These are phyloP conservation scores for Lentinula aciculospora DNA, from an alignment of 768 basidiomycete genomes.

Conservation along the genomic window DNA sequence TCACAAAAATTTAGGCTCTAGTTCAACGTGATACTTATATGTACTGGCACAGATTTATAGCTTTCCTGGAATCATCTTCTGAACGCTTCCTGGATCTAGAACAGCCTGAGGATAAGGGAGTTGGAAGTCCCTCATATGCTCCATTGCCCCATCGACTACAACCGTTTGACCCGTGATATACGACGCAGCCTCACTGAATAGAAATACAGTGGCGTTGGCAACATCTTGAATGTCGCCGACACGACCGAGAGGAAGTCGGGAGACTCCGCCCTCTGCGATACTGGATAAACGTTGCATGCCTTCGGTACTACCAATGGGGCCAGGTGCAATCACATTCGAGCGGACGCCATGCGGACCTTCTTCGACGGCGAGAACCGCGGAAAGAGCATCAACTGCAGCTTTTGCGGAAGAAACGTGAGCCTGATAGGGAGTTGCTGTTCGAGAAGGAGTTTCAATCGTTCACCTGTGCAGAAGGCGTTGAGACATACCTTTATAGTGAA, in stretches of 20 bases:
- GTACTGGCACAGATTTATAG: conserved; percentile 13
- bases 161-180: conserved; percentile 77
- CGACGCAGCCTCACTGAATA: conserved; percentile 76
- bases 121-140: conserved; percentile 41
- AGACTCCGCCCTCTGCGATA: background rate
- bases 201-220: conserved; percentile 67
- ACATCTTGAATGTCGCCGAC: conserved; percentile 56
- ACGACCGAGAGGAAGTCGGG: conserved; percentile 40
- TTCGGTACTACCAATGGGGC: conserved; percentile 78
- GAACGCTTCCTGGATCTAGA: conserved; percentile 51
- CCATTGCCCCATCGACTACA: conserved; percentile 60
- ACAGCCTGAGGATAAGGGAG: conserved; percentile 63
- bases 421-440: conserved; percentile 66
- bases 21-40: too few relatives aligned
- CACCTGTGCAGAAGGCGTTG: background rate
- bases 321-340: conserved; percentile 81
- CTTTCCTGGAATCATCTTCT: conserved; percentile 46
- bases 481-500: conserved; percentile 73
- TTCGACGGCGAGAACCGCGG: conserved; percentile 82
- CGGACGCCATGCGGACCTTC: conserved; percentile 94
- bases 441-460: conserved; percentile 2
- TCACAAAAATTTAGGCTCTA: too few relatives aligned
- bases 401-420: conserved; percentile 95
- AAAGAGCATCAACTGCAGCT: conserved; percentile 88
- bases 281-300: conserved; percentile 54